A percentile compares a stretch with the other conserved stretches of the same genome.
Evolutionary conservation across 305 asterid species (phyloP).

Genomic region (Rubia balearica): DNA sequence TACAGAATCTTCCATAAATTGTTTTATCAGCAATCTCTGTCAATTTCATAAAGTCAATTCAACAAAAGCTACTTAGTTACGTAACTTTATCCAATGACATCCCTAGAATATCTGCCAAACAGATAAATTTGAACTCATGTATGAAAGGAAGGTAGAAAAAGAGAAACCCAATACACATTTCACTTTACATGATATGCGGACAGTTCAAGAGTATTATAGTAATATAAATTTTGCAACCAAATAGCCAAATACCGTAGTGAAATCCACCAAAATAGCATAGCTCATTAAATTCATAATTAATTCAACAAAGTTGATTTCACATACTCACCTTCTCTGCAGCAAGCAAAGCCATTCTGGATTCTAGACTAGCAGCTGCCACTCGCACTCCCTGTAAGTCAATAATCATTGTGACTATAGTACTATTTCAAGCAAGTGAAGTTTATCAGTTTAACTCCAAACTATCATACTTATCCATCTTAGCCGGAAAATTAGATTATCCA

Average conservation of each 20-base stretch:
- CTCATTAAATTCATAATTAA: background rate
- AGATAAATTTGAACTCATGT: background rate
- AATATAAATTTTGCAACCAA: background rate
- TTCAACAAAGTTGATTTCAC: background rate
- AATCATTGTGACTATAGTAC: slow-evolving; percentile 5
- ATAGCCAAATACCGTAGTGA: background rate
- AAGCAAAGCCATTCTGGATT: slow-evolving; percentile 62
- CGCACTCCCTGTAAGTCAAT: slow-evolving; percentile 61
- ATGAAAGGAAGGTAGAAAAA: background rate
- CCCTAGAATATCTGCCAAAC: background rate
- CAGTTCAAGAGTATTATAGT: background rate
- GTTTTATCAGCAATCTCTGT: too few relatives aligned
- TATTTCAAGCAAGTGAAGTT: background rate
- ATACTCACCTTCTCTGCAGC: slow-evolving; percentile 74
- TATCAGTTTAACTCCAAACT: background rate
- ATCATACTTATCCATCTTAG: background rate
- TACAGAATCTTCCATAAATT: background rate
- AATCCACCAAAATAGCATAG: background rate
- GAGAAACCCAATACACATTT: background rate
- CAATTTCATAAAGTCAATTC: background rate
- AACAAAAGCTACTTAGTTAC: background rate
- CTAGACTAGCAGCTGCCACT: slow-evolving; percentile 71
- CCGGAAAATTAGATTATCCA: background rate
- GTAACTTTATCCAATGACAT: background rate
- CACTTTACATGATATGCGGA: background rate